A percentile compares a stretch with the other conserved stretches of the same genome.
These are phyloP conservation scores for Batkoa obscura DNA, from an alignment of 371 early-diverging fungal species.

Conservation along the genomic window DNA sequence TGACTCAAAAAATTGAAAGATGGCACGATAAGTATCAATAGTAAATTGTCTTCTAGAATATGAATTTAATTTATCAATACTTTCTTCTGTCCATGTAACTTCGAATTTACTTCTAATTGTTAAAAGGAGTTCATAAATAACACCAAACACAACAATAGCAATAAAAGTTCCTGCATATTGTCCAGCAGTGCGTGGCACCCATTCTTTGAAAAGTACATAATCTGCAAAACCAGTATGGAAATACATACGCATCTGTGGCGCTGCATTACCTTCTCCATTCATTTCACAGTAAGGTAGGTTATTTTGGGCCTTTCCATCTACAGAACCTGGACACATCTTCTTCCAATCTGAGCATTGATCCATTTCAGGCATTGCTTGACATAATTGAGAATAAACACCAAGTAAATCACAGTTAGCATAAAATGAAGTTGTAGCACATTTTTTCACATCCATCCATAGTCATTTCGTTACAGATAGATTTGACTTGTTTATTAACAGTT, in stretches of 20 bases:
- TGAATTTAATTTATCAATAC: neutral
- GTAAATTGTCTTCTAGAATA: neutral
- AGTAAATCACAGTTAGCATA: slow-evolving; percentile 19
- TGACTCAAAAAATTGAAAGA: slow-evolving; percentile 17
- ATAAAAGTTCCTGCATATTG: slow-evolving; percentile 19
- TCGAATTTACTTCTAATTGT: slow-evolving; percentile 16
- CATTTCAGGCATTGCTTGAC: slow-evolving; percentile 37
- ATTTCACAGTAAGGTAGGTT: slow-evolving; percentile 3
- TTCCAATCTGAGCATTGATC: slow-evolving; percentile 24
- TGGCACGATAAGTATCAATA: slow-evolving; percentile 8
- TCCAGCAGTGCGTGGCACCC: slow-evolving; percentile 16
- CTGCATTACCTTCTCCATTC: slow-evolving; percentile 11
- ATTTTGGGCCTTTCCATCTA: neutral
- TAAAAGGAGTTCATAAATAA: slow-evolving; percentile 15
- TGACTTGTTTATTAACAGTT: slow-evolving; percentile 18
- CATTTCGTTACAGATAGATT: slow-evolving; percentile 34
- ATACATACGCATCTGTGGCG: slow-evolving; percentile 39
- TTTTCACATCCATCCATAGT: slow-evolving; percentile 34
- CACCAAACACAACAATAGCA: slow-evolving; percentile 18
- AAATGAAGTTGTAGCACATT: slow-evolving; percentile 14
- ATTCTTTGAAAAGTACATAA: slow-evolving; percentile 24
- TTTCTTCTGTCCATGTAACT: slow-evolving; percentile 13
- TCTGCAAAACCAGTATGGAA: slow-evolving; percentile 31
- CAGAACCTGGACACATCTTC: slow-evolving; percentile 18
- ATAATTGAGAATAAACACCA: slow-evolving; percentile 21